Conservation (phyloP, 805 yeast genomes). For the Candida arabinofermentans region DNA sequence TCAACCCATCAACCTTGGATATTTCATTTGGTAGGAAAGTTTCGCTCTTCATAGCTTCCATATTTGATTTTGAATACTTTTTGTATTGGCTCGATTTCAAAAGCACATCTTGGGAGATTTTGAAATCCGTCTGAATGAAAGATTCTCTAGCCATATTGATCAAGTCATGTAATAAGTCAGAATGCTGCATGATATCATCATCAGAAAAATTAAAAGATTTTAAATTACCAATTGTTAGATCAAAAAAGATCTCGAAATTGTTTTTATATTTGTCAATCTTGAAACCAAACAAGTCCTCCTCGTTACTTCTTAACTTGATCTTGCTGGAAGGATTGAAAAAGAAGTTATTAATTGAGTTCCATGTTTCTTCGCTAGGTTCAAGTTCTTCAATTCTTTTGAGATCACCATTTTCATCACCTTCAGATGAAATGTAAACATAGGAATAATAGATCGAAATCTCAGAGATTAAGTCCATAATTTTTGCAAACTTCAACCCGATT, state of each 20-base stretch:
- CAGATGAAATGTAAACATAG: conserved; percentile 32
- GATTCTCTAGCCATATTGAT: conserved; percentile 21
- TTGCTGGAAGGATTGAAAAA: conserved; percentile 26
- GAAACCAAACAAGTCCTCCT: conserved; percentile 16
- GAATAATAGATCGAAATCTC: conserved; percentile 41
- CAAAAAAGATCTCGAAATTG: conserved; percentile 26
- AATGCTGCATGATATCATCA: conserved; percentile 18
- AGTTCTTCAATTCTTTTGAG: conserved; percentile 27
- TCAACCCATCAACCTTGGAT: conserved; percentile 12
- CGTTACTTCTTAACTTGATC: conserved; percentile 20
- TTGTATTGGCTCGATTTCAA: conserved; percentile 8
- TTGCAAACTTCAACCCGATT: conserved; percentile 43
- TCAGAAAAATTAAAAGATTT: conserved; percentile 20
- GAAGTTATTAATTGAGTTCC: conserved; percentile 33
- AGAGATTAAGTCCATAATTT: conserved; percentile 36
- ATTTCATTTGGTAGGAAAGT: conserved; percentile 13
- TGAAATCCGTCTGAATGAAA: conserved; percentile 11
- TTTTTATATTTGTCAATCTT: conserved; percentile 10
- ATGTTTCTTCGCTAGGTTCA: conserved; percentile 40
- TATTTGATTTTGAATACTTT: conserved; percentile 3
- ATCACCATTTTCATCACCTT: conserved; percentile 27
- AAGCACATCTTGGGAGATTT: conserved; percentile 1
- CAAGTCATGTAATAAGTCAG: conserved; percentile 20
- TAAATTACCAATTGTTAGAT: conserved; percentile 12
- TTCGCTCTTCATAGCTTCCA: background rate